These are phyloP conservation scores for Endoconidiophora laricicola DNA, from an alignment of 2,329 filamentous ascomycete genomes.

Conservation along the genomic window DNA sequence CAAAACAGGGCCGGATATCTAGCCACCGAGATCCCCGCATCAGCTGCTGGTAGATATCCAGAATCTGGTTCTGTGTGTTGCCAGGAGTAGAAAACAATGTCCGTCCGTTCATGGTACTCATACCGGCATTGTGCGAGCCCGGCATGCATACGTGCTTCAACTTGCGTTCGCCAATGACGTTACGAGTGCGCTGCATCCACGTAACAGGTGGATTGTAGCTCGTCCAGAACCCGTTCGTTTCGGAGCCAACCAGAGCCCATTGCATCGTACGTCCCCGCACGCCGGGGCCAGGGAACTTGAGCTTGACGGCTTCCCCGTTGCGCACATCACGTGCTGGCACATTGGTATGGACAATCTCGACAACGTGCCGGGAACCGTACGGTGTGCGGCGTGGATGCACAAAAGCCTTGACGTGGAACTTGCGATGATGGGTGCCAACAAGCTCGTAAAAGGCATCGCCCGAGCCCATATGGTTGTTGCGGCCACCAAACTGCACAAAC, in stretches of 20 bases:
- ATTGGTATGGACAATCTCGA: slow-evolving; percentile 4
- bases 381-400: slow-evolving; percentile 1
- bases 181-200: slow-evolving; percentile 17
- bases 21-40: slow-evolving; percentile 27
- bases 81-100: slow-evolving; percentile 14
- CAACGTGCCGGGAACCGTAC: slow-evolving; percentile 6
- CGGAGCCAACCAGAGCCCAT: slow-evolving; percentile 5
- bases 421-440: slow-evolving; percentile 2
- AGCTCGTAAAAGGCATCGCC: slow-evolving; percentile 5
- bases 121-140: slow-evolving; percentile 29
- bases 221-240: slow-evolving; percentile 7
- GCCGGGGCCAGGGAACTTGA: slow-evolving; percentile 4
- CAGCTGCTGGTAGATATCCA: slow-evolving; percentile 27
- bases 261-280: slow-evolving; percentile 6
- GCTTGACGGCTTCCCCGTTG: background rate
- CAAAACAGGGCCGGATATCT: slow-evolving; percentile 21
- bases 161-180: slow-evolving; percentile 19
- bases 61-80: slow-evolving; percentile 26
- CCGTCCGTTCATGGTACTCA: slow-evolving; percentile 22
- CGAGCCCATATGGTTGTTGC: slow-evolving; percentile 7
- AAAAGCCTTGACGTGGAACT: slow-evolving; percentile 5
- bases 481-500: slow-evolving; percentile 8
- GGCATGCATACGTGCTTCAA: slow-evolving; percentile 28
- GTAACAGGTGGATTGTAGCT: slow-evolving; percentile 6
- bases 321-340: slow-evolving; percentile 1